A percentile compares a stretch with the other conserved stretches of the same genome.
Evolutionary conservation across 2,329 filamentous ascomycete species (phyloP).

Genomic region (Hymenoscyphus fraxineus): DNA sequence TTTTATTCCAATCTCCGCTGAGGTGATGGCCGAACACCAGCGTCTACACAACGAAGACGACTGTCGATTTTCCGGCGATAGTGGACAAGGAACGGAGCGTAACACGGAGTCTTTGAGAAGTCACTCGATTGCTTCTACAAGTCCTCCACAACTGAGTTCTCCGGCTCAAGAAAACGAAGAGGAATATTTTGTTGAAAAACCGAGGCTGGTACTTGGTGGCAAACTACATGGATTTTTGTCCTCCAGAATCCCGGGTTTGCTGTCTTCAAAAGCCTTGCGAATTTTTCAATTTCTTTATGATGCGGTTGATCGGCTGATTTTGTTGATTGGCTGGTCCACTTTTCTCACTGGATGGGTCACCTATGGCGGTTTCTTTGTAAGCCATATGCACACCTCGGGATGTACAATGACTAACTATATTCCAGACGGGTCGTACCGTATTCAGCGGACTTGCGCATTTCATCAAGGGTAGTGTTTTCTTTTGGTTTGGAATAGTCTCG

Average conservation of each 20-base stretch:
- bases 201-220: conserved; percentile 38
- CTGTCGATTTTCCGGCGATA: conserved; percentile 65
- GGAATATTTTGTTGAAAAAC: conserved; percentile 47
- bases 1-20: conserved; percentile 60
- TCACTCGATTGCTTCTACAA: conserved; percentile 58
- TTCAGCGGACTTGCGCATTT: conserved; percentile 87
- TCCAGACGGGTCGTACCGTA: conserved; percentile 61
- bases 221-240: conserved; percentile 50
- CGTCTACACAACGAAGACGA: conserved; percentile 40
- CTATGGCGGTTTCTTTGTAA: conserved; percentile 80
- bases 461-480: conserved; percentile 92
- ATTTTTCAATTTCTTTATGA: conserved; percentile 59
- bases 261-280: conserved; percentile 54
- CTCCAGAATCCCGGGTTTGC: conserved; percentile 50
- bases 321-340: conserved; percentile 73
- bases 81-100: conserved; percentile 67
- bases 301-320: conserved; percentile 69
- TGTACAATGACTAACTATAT: conserved; percentile 4
- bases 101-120: conserved; percentile 64
- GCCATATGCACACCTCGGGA: conserved; percentile 35
- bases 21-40: conserved; percentile 51
- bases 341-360: conserved; percentile 70
- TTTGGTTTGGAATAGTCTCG: conserved; percentile 85
- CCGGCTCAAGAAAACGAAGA: conserved; percentile 36
- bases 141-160: conserved; percentile 38